Evolutionary conservation across 257 asterid genomes (phyloP), one percentile per base, ranked within the genome.

Genomic region (Lavandula angustifolia): DNA sequence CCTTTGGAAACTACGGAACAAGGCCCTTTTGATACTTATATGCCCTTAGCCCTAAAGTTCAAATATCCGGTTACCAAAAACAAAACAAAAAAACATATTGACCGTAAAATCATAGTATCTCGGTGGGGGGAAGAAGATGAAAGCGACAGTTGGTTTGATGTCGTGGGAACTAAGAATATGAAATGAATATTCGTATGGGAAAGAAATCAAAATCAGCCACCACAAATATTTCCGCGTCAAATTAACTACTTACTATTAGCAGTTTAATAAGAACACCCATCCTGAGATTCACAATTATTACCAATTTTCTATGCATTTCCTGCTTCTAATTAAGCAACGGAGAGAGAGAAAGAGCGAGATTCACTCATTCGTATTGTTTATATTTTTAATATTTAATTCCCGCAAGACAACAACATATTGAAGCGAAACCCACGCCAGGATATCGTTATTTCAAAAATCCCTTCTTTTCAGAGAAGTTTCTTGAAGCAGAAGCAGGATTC

Each of bases 341-440:
- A 9, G 10, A 8, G 43, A 13, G 9, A 16, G 9, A 14, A 9
- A 54, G 29, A 37, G 35, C 27, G 27, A 22, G 27, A 22, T 22
- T 37, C 33, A 22, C 2, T 37, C 33, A 22, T 22, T 22, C 27
- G 27, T 22, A 22, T 22, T 2, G 27, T 1, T 0, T 22, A 22
- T 22, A 22, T 2, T 22, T n/a, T n/a, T n/a, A n/a, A 22, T 22
- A 0, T 22, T 1, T 22, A 22, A 22, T 22, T 22, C 27, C 27
- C 27, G 2, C 27, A 22, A 22, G 27, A 1, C 27, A 22, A 1
- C 27, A 22, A 22, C 27, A 38, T 55, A 35, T 33, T 35, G 67
- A 75, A 56, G 44, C 75, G 46, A 71, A 58, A 51, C 66, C 69
- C 75, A 66, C 65, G 65, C 46, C 69, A 17, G 68, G 54, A 72